phyloP scores from a whole-genome alignment of 139 green algal species.

The Tetradesmus obliquus region DNA sequence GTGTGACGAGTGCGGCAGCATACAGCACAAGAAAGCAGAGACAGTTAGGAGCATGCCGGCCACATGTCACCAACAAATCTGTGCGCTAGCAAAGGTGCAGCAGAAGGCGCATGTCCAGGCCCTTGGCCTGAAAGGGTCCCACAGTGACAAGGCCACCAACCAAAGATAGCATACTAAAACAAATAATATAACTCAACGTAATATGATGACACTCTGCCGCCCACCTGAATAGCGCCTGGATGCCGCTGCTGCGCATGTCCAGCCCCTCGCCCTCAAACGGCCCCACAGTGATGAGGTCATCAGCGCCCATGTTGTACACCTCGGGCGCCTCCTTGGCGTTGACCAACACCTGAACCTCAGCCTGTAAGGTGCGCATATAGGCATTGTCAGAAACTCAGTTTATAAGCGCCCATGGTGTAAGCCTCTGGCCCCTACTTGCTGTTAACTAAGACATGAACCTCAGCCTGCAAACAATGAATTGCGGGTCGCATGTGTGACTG shows the following conservation, averaged over 20 bases:
- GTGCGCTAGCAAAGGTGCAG: too few relatives aligned
- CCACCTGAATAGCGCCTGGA: constrained; percentile 71
- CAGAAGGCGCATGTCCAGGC: too few relatives aligned
- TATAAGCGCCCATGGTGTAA: constrained; percentile 59
- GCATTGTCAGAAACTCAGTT: constrained; percentile 23
- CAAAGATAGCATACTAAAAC: too few relatives aligned
- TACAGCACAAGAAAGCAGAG: not conserved
- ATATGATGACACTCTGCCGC: too few relatives aligned
- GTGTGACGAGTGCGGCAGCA: not conserved
- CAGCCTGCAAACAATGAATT: constrained; percentile 50
- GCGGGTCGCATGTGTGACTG: too few relatives aligned
- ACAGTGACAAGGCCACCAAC: too few relatives aligned
- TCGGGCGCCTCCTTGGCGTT: constrained; percentile 68
- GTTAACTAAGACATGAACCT: constrained; percentile 67
- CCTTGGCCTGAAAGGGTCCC: too few relatives aligned
- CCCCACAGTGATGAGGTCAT: constrained; percentile 75
- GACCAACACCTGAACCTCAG: constrained; percentile 70
- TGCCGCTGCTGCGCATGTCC: constrained; percentile 61
- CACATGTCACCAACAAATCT: too few relatives aligned
- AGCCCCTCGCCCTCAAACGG: constrained; percentile 79
- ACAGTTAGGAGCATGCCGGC: too few relatives aligned
- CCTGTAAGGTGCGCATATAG: constrained; percentile 13
- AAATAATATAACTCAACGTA: too few relatives aligned
- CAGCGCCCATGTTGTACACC: constrained; percentile 66
- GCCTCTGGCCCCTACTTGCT: constrained; percentile 73